Percentiles rank a stretch among this genome's conserved stretches.
Conservation (phyloP, 2,329 filamentous ascomycete genomes). For the Ceratocystiopsis sp. region DNA sequence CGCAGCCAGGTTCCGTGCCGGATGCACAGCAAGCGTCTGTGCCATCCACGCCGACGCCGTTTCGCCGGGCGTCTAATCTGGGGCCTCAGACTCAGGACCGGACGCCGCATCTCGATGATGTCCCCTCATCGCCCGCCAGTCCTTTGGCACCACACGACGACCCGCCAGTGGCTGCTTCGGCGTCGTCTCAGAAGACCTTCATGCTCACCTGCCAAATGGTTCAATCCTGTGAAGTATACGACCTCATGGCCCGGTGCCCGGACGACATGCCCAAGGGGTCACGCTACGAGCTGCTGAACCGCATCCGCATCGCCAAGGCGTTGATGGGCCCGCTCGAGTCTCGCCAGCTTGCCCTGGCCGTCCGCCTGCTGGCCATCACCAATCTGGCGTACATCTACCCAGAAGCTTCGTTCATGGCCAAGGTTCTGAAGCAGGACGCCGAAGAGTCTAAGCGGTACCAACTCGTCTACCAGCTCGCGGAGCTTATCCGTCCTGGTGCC, state of each 20-base stretch:
- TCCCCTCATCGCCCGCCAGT: no score
- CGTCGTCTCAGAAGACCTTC: conserved; percentile 37
- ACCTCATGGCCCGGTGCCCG: conserved; percentile 38
- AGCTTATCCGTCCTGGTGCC: conserved; percentile 71
- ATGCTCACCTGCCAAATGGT: conserved; percentile 46
- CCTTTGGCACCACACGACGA: no score
- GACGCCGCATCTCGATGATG: conserved; percentile 7
- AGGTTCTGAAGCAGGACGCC: conserved; percentile 69
- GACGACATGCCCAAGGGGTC: conserved; percentile 52
- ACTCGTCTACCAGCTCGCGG: conserved; percentile 78
- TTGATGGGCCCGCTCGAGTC: conserved; percentile 47
- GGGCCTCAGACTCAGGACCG: conserved; percentile 20
- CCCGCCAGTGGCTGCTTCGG: conserved; percentile 15
- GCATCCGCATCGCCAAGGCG: conserved; percentile 68
- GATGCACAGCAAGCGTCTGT: conserved; percentile 17
- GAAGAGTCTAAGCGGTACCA: conserved; percentile 83
- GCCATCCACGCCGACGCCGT: conserved; percentile 58
- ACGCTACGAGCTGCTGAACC: conserved; percentile 73
- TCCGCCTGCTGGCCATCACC: conserved; percentile 71
- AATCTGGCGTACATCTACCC: conserved; percentile 82
- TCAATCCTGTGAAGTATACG: conserved; percentile 33
- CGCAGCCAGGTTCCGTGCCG: no score
- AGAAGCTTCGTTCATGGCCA: conserved; percentile 70
- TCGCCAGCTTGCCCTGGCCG: conserved; percentile 59
- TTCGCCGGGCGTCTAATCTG: conserved; percentile 49